Percentiles rank a stretch among this genome's conserved stretches.
These are phyloP conservation scores for Ilyonectria mors-panacis DNA, from an alignment of 2,329 filamentous ascomycete species.

Conservation along the genomic window DNA sequence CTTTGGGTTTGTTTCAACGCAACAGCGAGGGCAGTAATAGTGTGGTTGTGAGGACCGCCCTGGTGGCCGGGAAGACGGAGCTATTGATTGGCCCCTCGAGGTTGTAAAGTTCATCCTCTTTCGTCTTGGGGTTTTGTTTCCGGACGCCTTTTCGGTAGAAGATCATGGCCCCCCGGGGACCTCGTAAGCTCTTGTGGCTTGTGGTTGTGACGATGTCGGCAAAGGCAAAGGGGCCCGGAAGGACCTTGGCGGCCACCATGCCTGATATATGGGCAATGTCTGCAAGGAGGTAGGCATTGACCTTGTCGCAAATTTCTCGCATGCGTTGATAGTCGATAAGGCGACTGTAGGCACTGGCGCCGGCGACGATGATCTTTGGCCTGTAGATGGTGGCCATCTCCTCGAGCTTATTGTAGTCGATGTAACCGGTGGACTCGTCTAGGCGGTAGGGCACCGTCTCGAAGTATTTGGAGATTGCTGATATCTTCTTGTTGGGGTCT, in stretches of 20 bases:
- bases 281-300: slow-evolving; percentile 91
- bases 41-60: slow-evolving; percentile 98
- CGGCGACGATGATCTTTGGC: slow-evolving; percentile 95
- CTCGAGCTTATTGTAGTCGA: slow-evolving; percentile 94
- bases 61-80: slow-evolving; percentile 98
- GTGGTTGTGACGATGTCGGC: slow-evolving; percentile 98
- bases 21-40: slow-evolving; percentile 94
- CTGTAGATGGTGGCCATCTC: slow-evolving; percentile 90
- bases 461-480: slow-evolving; percentile 99
- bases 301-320: slow-evolving; percentile 90
- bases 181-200: slow-evolving; percentile 96
- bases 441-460: slow-evolving; percentile 97
- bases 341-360: slow-evolving; percentile 95
- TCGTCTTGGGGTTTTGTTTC: slow-evolving; percentile 86
- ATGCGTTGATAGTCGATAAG: slow-evolving; percentile 96
- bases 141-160: slow-evolving; percentile 97
- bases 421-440: slow-evolving; percentile 90
- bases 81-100: slow-evolving; percentile 95
- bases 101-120: slow-evolving; percentile 88
- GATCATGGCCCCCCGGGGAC: slow-evolving; percentile 96
- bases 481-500: slow-evolving; percentile 95
- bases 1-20: slow-evolving; percentile 94
- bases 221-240: slow-evolving; percentile 89
- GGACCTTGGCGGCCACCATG: slow-evolving; percentile 90
- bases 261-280: slow-evolving; percentile 99